A percentile compares a stretch with the other conserved stretches of the same genome.
phyloP scores from a whole-genome alignment of 2,329 filamentous ascomycete species.

The Colletotrichum cereale region DNA sequence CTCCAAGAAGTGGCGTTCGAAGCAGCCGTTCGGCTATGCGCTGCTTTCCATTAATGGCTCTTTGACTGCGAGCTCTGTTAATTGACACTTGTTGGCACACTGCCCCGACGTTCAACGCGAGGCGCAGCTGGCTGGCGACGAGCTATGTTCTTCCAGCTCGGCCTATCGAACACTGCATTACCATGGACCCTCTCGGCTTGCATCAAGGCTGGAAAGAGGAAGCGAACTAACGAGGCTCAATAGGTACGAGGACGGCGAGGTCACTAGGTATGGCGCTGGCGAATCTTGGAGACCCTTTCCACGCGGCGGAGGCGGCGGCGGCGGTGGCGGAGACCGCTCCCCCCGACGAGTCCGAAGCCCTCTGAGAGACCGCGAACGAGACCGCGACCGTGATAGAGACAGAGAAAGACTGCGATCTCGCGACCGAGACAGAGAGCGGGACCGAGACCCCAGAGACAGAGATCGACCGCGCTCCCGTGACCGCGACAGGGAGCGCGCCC shows the following conservation, averaged over 20 bases:
- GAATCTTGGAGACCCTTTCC: slow-evolving; percentile 73
- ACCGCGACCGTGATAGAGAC: slow-evolving; percentile 36
- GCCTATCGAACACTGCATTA: not conserved
- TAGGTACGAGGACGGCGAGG: slow-evolving; percentile 73
- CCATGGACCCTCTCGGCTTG: not conserved
- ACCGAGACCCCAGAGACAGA: slow-evolving; percentile 48
- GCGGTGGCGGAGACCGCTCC: slow-evolving; percentile 53
- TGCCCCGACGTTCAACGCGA: not conserved
- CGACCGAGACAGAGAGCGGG: slow-evolving; percentile 43
- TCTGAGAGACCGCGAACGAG: slow-evolving; percentile 40
- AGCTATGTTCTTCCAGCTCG: not conserved
- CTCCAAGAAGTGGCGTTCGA: not conserved
- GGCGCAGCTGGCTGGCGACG: not conserved
- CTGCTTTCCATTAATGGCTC: not conserved
- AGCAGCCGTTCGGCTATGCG: not conserved
- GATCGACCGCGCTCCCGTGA: slow-evolving; percentile 51
- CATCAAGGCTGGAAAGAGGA: no score
- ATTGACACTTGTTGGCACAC: not conserved
- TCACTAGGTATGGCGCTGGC: slow-evolving; percentile 71
- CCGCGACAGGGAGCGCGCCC: slow-evolving; percentile 44
- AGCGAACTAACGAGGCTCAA: slow-evolving; percentile 4
- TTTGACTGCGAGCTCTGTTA: not conserved
- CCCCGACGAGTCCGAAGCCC: slow-evolving; percentile 53
- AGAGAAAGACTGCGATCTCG: slow-evolving; percentile 56
- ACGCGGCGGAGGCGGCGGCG: slow-evolving; percentile 44